Evolutionary conservation across 257 asterid genomes (phyloP), one percentile per base, ranked within the genome.

Genomic region (Solanum lycopersicoides): DNA sequence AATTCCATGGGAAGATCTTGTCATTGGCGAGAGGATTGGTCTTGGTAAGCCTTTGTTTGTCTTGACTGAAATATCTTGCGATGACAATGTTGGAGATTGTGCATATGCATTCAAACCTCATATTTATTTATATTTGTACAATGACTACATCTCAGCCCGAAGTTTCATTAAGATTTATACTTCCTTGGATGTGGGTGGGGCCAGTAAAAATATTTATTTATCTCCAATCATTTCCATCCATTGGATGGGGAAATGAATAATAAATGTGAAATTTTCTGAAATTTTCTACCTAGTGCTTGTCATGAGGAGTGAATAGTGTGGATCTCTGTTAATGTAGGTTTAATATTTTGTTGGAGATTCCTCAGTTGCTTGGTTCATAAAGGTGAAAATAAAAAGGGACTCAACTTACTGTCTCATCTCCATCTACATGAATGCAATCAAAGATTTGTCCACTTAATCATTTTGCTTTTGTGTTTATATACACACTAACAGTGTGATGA

Each of bases 1-100:
- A 92, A 97, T 97, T 88, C 96, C 94, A 73, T 97, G 99, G 99
- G 99, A 97, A 91, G 97, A 95, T 92, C 98, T 97, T 89, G 98
- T 90, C 73, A 92, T 97, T 76, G 99, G 98, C 87, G 99, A 96
- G 91, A 93, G 99, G 90, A 97, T 97, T 89, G 99, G 99, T 84
- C 94, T 97, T 92, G 99, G 99, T 97, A 96, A 93, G 83, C 45
- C 85, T 87, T 60, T 34, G 73, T 39, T 85, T 76, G 80, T 72
- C 88, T 37, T 42, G 86, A 80, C 87, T 86, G 79, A 63, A 35
- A 32, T 79, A 83, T 44, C 60, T 77, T 77, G 83, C 39, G 12
- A 77, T 42, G 83, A 25, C 59, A 77, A 44, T 77, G 63, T 28
- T 77, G 60, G 63, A 25, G 14, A 77, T 77, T 44, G 83, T 77